Evolutionary conservation across 129 eudicot species (phyloP), one percentile per base, ranked within the genome.

Genomic region (Gnaphalium uliginosum): DNA sequence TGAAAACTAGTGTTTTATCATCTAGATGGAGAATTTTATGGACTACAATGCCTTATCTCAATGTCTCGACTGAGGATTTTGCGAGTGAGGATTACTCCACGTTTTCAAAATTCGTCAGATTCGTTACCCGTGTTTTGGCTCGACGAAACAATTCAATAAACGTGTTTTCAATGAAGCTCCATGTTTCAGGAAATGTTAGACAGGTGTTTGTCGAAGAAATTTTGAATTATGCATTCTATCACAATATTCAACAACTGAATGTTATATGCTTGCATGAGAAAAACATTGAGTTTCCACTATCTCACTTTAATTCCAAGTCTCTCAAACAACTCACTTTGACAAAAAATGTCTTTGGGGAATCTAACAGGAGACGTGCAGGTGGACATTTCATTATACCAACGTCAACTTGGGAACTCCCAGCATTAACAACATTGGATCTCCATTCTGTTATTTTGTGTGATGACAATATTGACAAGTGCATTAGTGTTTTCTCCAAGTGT

Each of bases 401-500:
- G 48, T 66, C 64, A 18, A 35, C 73, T 66, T 76, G 68, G 74
- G 73, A 76, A 18, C 53, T 32, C 22, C 68, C 74, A 35, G 54
- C 57, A 0, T 54, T 76, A 35, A 67, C 80, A 66, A 66, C 74
- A 46, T 37, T 75, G 60, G 2, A 27, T 60, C 53, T 75, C 19
- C 4, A 11, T 6, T 6, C 25, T 64, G 15, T 75, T 61, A 37
- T 1, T 32, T 48, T 64, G 32, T 29, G 32, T 29, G 4, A 29
- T 29, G 32, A 37, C 17, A 43, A 2, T n/a, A 29, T 6, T 39
- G 72, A 37, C 6, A 26, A 14, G 50, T 43, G 27, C 25, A 18
- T 43, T 74, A 71, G 65, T 18, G 13, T 74, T 65, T 66, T 76
- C 46, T 66, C 80, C 17, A 76, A 66, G 41, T 66, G 56, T 24